Evolutionary conservation across 1,284 basidiomycete species (phyloP), one percentile per base, ranked within the genome.

Genomic region (Thecaphora frezii): DNA sequence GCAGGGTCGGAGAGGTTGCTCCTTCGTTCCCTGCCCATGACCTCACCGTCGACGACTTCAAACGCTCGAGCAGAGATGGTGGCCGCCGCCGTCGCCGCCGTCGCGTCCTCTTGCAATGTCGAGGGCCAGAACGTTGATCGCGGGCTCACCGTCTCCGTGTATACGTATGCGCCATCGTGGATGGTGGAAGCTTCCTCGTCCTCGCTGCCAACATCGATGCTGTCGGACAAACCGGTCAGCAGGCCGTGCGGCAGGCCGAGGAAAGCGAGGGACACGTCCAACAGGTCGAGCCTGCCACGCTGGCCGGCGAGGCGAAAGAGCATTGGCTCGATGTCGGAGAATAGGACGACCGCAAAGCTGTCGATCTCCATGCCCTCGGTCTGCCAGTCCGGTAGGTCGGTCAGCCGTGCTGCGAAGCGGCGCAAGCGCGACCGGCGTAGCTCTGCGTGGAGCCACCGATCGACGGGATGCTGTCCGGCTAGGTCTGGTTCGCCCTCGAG

Each of bases 281-380:
- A 26, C 28, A 51, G 22, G 40, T 33, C n/a, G 48, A 60, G 48
- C 42, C 48, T n/a, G 51, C 51, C 14, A 33, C 25, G 26, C 37
- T 52, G 28, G 23, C 43, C 18, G 3, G 3, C 4, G 43, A 44
- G 3, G 24, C 16, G 24, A 16, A 44, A 44, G 43, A 44, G 43
- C 7, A 44, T 3, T 14, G 23, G 24, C 4, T 24, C 21, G 9
- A 48, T 2, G 38, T 48, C 46, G 5, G 30, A 26, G 26, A 48
- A 48, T 8, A 48, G 19, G 23, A 41, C 37, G 23, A 28, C 24
- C 23, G 37, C 13, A 37, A n/a, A 39, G 10, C 37, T 9, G 26
- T 48, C 46, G 19, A 48, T 48, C 37, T 48, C 46, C 3, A 40
- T 37, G 22, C 38, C 46, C 26, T 39, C 36, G 7, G 8, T 22